Percentiles rank a stretch among this genome's conserved stretches.
Conservation (phyloP, 306 rosid species). For the Prunus kanzakura region DNA sequence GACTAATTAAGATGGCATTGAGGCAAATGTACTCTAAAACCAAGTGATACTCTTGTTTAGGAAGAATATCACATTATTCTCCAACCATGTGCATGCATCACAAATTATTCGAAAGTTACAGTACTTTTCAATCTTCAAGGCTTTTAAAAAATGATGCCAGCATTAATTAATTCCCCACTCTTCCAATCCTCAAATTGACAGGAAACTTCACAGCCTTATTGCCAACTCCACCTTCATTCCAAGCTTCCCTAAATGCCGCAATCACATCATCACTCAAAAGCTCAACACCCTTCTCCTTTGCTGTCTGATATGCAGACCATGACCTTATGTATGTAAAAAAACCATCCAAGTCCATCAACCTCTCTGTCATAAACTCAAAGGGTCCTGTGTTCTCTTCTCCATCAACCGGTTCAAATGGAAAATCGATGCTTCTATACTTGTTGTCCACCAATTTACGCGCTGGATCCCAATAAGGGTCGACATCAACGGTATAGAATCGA, state of each 20-base stretch:
- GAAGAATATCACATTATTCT: neutral
- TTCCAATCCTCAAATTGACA: slow-evolving; percentile 63
- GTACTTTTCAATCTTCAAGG: neutral
- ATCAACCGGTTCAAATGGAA: slow-evolving; percentile 68
- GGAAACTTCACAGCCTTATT: slow-evolving; percentile 52
- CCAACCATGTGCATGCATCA: too few relatives aligned
- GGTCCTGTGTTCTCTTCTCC: slow-evolving; percentile 65
- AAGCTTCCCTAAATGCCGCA: slow-evolving; percentile 47
- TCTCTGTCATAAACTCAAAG: slow-evolving; percentile 53
- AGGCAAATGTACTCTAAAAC: too few relatives aligned
- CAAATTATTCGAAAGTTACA: neutral
- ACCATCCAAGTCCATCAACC: slow-evolving; percentile 44
- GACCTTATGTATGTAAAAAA: slow-evolving; percentile 54
- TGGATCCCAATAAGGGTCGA: slow-evolving; percentile 53
- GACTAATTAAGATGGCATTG: too few relatives aligned
- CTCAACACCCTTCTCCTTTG: slow-evolving; percentile 68
- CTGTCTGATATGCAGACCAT: slow-evolving; percentile 76
- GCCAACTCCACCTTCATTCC: slow-evolving; percentile 52
- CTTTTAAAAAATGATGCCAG: neutral
- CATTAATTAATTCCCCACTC: slow-evolving; percentile 25
- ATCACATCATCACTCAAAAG: slow-evolving; percentile 41
- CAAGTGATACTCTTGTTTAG: too few relatives aligned
- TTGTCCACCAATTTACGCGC: slow-evolving; percentile 46
- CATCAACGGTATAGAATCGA: slow-evolving; percentile 17
- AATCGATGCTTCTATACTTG: slow-evolving; percentile 48